Base-by-base conservation (phyloP, 176 grass and related monocot species). In the Avena atlantica region DNA sequence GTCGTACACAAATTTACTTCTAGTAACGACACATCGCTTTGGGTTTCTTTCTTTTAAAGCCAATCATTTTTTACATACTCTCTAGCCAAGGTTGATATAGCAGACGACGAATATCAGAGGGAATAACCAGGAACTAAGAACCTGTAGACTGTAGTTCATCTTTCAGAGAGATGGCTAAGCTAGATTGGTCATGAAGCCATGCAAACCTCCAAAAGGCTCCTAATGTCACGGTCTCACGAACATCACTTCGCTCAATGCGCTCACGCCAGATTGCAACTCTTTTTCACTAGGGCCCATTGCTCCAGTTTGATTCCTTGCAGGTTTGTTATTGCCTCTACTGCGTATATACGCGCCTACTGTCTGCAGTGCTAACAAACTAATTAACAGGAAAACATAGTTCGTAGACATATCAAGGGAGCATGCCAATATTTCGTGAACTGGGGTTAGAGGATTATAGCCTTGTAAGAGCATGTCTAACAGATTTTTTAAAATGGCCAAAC, bases 61-160 rank as follows among this genome's bases (percentile, higher is more conserved):
- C n/a, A n/a, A n/a, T n/a, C n/a, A n/a, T n/a, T n/a, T n/a, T n/a
- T n/a, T n/a, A 78, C 74, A 10, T 78, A 70, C 53, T 19, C n/a
- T 21, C 20, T 4, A 21, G 11, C 68, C 77, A 4, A 62, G 79
- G 56, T 47, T 83, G 79, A 62, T 83, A 83, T 78, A 59, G 44
- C 11, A 5, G 89, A 83, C 84, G 60, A 83, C 58, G 79, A 86
- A 90, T 86, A 80, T 23, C n/a, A 7, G 44, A 83, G 51, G 88
- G 88, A 72, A 84, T 79, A 84, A 78, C 31, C 16, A 44, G 80
- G 51, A 80, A 86, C 86, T 76, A 69, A 36, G 2, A 36, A 36
- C 4, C 3, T 36, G 34, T 34, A 3, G n/a, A n/a, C 3, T 36
- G 9, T 1, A 12, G 61, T 8, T 2, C 60, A 34, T 51, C 21